Evolutionary conservation across 176 grass and related monocot genomes (phyloP).

Genomic region (Leersia perrieri): DNA sequence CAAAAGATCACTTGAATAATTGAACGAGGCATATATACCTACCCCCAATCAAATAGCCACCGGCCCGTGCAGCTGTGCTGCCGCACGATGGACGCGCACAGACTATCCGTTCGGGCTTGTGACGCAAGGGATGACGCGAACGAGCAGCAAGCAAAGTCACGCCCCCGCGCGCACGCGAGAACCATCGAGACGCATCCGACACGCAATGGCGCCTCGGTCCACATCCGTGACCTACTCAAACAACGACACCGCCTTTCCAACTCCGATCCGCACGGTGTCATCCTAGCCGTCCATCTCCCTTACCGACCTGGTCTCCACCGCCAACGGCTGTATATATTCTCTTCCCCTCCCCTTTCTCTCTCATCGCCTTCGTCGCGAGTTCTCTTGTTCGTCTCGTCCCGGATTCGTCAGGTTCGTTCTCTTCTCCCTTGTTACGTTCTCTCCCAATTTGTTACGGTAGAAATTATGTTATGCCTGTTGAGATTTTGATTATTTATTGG

Average conservation of each 20-base stretch:
- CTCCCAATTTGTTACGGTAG: too few species aligned
- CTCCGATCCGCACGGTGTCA: too few species aligned
- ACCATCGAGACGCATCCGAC: neutral
- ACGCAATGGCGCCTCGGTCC: neutral
- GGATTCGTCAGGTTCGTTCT: neutral
- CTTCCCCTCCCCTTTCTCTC: neutral
- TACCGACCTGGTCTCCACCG: neutral
- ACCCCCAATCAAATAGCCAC: too few species aligned
- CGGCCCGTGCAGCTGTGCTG: neutral
- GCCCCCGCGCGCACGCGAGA: too few species aligned
- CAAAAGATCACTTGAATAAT: too few species aligned
- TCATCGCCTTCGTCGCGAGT: neutral
- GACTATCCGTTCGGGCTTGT: neutral
- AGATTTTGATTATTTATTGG: neutral
- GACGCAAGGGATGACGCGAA: slow-evolving; percentile 10
- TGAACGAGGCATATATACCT: too few species aligned
- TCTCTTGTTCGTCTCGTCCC: neutral
- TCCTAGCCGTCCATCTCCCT: neutral
- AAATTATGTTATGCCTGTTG: too few species aligned
- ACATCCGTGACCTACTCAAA: neutral
- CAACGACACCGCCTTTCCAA: neutral
- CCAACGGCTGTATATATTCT: neutral
- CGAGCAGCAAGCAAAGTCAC: neutral
- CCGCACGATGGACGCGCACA: neutral
- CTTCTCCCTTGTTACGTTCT: neutral